Evolutionary conservation across 2,329 filamentous ascomycete genomes (phyloP).

Genomic region (Beauveria varroae): DNA sequence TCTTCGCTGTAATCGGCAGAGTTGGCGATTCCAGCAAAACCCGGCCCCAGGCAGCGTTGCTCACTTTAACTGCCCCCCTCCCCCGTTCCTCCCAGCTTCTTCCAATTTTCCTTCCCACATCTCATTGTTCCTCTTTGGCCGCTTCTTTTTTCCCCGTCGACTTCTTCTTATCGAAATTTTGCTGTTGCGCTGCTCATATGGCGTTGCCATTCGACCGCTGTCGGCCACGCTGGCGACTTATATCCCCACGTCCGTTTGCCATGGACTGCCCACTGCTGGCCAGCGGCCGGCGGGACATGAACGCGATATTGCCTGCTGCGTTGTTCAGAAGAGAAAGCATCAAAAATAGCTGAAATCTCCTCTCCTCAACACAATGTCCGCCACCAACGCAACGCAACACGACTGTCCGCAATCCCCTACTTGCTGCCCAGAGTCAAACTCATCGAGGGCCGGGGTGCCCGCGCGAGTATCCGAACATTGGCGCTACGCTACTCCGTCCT

Average conservation of each 20-base stretch:
- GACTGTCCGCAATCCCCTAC: not conserved
- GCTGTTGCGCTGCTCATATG: not conserved
- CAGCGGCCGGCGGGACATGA: not conserved
- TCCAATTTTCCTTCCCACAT: constrained; percentile 8
- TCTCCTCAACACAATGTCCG: not conserved
- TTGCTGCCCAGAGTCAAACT: not conserved
- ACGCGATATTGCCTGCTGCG: not conserved
- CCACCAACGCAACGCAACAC: not conserved
- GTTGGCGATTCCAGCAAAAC: not conserved
- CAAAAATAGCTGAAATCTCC: not conserved
- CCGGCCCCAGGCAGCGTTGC: not conserved
- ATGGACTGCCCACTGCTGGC: not conserved
- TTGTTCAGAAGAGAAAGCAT: not conserved
- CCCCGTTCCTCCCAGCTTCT: constrained; percentile 9
- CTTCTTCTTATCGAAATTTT: not conserved
- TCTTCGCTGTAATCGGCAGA: not conserved
- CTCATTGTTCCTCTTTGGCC: not conserved
- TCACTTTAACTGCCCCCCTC: constrained; percentile 9
- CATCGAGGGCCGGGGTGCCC: constrained; percentile 8
- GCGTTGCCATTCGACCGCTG: not conserved
- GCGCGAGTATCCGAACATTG: constrained; percentile 11
- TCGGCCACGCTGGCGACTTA: not conserved
- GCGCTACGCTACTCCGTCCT: constrained; percentile 1
- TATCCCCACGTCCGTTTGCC: constrained; percentile 6
- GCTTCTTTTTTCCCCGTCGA: not conserved